Evolutionary conservation across 176 grass and related monocot species (phyloP).

Genomic region (Poa annua): DNA sequence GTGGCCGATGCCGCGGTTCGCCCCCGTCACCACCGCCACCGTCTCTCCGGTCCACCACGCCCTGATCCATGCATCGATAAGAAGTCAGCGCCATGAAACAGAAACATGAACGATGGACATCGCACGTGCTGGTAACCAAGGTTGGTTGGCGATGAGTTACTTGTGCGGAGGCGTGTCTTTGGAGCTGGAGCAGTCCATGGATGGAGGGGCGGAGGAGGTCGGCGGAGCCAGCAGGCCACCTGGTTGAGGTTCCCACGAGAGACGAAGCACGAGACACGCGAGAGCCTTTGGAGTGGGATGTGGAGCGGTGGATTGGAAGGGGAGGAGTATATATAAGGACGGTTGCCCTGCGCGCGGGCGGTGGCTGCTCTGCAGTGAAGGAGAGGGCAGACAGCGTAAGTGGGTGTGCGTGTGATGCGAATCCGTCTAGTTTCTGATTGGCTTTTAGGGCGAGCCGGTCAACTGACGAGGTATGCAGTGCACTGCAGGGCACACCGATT

Average conservation of each 20-base stretch:
- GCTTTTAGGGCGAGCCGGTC: background rate
- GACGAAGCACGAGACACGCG: too few species aligned
- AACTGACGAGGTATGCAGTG: background rate
- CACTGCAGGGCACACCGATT: background rate
- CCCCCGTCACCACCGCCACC: conserved; percentile 78
- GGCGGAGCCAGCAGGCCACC: background rate
- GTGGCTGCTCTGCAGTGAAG: background rate
- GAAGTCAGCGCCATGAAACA: too few species aligned
- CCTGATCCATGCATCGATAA: background rate
- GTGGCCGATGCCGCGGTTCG: conserved; percentile 75
- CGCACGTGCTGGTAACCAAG: too few species aligned
- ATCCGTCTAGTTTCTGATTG: background rate
- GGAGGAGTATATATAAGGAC: background rate
- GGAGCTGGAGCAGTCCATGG: conserved; percentile 48
- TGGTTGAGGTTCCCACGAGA: too few species aligned
- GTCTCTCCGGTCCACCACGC: conserved; percentile 74
- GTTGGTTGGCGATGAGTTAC: too few species aligned
- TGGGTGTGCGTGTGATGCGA: background rate
- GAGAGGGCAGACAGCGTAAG: background rate
- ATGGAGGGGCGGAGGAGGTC: conserved; percentile 20
- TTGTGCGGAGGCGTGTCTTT: conserved; percentile 43
- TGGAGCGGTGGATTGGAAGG: background rate
- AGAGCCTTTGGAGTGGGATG: background rate
- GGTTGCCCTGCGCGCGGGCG: background rate
- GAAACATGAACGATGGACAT: too few species aligned